Evolutionary conservation across 352 stramenopile genomes (phyloP), one percentile per base, ranked within the genome.

Genomic region (Phytophthora pseudosyringae): DNA sequence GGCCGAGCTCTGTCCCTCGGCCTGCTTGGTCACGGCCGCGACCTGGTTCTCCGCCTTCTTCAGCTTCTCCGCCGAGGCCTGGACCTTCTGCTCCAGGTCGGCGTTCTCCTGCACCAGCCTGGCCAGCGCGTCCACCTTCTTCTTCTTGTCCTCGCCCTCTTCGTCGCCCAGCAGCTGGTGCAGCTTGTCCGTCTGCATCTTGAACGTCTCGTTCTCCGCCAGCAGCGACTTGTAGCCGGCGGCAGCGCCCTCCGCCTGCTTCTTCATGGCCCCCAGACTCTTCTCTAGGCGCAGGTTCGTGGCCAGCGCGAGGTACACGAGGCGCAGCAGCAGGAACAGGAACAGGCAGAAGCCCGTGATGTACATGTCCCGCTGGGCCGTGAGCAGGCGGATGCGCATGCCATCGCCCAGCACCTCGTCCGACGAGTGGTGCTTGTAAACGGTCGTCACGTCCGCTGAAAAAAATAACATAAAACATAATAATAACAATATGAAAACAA

Each of bases 331-430:
- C 69, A 92, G 51, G 54, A 94, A 94, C 7, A 94, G 70, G 70
- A 95, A 95, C 38, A 95, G 74, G 33, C 75, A 90, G 63, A 94
- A 93, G 64, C 87, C 85, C 31, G 87, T 83, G 58, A 95, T 94
- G 82, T 95, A 95, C 84, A 94, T 92, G 64, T 95, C 81, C 18
- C 87, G 80, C 65, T 95, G 85, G 0, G 87, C 83, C 13, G 77
- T 78, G 54, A 95, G 72, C 54, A 95, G 54, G 25, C 85, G 87
- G 44, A 95, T 89, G n/a, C 87, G 85, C 64, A 95, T 64, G 12
- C 87, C 85, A 66, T 95, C 87, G 43, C 74, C 86, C 32, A 88
- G 69, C 21, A 86, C 62, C 43, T 75, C 67, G 15, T 86, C 81
- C 12, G 73, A 69, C 32, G 72, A 69, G 49, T 90, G 79, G 64